Evolutionary conservation across 1,139 yeast genomes (phyloP).

Genomic region (Suhomyces wounanorum): DNA sequence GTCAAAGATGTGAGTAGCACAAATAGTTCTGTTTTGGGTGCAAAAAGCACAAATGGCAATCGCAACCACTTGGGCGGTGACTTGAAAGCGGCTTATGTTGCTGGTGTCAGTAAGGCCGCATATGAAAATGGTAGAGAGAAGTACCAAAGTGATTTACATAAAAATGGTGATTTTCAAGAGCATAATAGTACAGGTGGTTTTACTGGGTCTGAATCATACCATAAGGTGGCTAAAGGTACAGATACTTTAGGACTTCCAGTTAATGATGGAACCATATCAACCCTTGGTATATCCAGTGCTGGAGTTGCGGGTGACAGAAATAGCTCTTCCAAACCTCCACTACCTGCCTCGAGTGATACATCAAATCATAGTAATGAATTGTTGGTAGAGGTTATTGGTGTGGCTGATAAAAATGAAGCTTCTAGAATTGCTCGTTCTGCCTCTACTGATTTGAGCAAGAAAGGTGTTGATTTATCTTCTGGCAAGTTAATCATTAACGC

Average conservation of each 20-base stretch:
- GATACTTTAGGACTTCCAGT: background rate
- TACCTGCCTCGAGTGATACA: background rate
- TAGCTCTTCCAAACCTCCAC: background rate
- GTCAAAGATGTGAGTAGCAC: constrained; percentile 8
- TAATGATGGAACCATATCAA: background rate
- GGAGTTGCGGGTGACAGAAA: constrained; percentile 1
- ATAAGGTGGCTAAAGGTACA: background rate
- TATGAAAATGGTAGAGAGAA: constrained; percentile 18
- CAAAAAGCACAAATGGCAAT: background rate
- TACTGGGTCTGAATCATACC: background rate
- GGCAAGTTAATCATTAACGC: constrained; percentile 42
- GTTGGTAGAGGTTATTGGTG: constrained; percentile 43
- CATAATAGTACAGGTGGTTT: background rate
- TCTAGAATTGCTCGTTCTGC: constrained; percentile 39
- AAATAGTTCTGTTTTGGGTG: background rate
- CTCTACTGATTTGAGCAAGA: constrained; percentile 33
- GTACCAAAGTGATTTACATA: background rate
- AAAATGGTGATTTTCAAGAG: background rate
- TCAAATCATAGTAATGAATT: constrained; percentile 18
- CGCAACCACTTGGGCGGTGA: constrained; percentile 1
- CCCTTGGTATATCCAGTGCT: background rate
- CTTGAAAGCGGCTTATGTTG: constrained; percentile 14
- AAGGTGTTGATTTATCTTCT: constrained; percentile 39
- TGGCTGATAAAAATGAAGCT: constrained; percentile 35
- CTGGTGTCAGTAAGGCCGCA: constrained; percentile 19